Evolutionary conservation across 257 asterid species (phyloP).

Genomic region (Solanum gandarillasii): DNA sequence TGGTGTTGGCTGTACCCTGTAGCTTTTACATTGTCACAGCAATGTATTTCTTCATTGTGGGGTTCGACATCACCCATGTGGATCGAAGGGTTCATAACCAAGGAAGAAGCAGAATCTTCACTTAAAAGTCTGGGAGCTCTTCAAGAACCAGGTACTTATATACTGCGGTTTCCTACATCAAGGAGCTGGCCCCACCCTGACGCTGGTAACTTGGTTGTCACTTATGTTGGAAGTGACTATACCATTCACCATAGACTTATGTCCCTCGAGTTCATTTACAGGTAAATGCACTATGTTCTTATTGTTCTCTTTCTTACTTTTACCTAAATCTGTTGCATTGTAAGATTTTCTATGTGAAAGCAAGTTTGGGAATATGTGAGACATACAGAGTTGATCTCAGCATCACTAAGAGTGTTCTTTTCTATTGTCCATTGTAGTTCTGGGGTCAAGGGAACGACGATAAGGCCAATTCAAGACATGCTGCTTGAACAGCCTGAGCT

Average conservation of each 20-base stretch:
- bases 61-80: slow-evolving; percentile 49
- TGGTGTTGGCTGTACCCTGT: slow-evolving; percentile 96
- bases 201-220: slow-evolving; percentile 74
- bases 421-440: slow-evolving; percentile 13
- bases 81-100: slow-evolving; percentile 85
- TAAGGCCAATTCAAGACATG: slow-evolving; percentile 52
- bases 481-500: slow-evolving; percentile 78
- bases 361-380: background rate
- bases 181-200: slow-evolving; percentile 99
- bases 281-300: slow-evolving; percentile 18
- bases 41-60: slow-evolving; percentile 46
- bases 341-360: background rate
- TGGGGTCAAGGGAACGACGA: slow-evolving; percentile 15
- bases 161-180: slow-evolving; percentile 76
- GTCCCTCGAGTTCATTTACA: slow-evolving; percentile 41
- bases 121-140: slow-evolving; percentile 43
- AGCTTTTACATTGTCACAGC: slow-evolving; percentile 59
- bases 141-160: slow-evolving; percentile 68
- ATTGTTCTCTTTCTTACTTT: background rate
- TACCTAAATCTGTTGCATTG: background rate
- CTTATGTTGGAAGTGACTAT: slow-evolving; percentile 57
- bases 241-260: slow-evolving; percentile 60
- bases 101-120: slow-evolving; percentile 80
- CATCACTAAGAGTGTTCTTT: background rate
- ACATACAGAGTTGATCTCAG: background rate